phyloP scores from a whole-genome alignment of 2,329 filamentous ascomycete genomes.

The Hypoxylon sp. region DNA sequence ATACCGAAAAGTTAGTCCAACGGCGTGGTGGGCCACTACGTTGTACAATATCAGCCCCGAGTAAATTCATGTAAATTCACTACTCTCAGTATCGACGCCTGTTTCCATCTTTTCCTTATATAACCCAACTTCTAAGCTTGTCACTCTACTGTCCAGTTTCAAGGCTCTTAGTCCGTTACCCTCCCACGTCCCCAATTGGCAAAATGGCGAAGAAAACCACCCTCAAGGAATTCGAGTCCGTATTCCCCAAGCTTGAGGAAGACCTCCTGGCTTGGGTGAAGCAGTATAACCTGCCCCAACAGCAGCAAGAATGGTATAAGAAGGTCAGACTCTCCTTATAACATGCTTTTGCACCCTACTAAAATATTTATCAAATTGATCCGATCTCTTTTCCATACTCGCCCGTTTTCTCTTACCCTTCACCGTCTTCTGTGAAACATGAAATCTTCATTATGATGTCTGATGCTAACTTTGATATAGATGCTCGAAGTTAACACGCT shows the following conservation, averaged over 20 bases:
- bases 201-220: slow-evolving; percentile 80
- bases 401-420: slow-evolving; percentile 39
- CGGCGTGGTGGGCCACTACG: slow-evolving; percentile 11
- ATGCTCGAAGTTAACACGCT: slow-evolving; percentile 87
- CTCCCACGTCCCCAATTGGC: slow-evolving; percentile 8
- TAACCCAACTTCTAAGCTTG: background rate
- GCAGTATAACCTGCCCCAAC: slow-evolving; percentile 85
- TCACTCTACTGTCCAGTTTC: background rate
- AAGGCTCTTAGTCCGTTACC: background rate
- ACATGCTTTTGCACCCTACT: slow-evolving; percentile 17
- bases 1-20: slow-evolving; percentile 8
- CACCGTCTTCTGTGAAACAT: background rate
- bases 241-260: slow-evolving; percentile 89
- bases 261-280: slow-evolving; percentile 84
- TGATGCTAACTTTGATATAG: slow-evolving; percentile 62
- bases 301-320: slow-evolving; percentile 89
- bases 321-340: slow-evolving; percentile 67
- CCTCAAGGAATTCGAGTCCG: slow-evolving; percentile 87
- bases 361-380: background rate
- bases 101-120: background rate
- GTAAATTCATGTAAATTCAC: slow-evolving; percentile 13
- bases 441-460: slow-evolving; percentile 21
- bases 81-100: background rate
- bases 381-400: slow-evolving; percentile 8
- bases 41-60: slow-evolving; percentile 12